Conservation (phyloP, 306 rosid species). For the Spatholobus suberectus region DNA sequence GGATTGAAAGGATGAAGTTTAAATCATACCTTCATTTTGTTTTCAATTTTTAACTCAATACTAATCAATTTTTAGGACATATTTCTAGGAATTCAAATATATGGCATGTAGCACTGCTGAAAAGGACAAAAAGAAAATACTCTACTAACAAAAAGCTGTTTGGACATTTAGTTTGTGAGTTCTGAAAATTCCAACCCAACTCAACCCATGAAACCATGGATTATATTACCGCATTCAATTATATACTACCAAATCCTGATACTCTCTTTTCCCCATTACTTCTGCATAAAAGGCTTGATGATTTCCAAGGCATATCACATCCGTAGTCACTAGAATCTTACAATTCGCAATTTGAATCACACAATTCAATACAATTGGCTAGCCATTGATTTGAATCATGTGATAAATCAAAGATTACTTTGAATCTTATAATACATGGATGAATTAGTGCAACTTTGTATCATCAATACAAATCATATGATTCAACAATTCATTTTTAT, state of each 20-base stretch:
- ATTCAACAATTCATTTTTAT: background rate
- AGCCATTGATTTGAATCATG: background rate
- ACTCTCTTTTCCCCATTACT: background rate
- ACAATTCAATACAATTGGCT: background rate
- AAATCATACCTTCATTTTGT: constrained; percentile 9
- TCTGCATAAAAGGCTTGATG: background rate
- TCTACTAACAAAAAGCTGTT: background rate
- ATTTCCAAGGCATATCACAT: background rate
- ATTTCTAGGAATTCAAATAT: constrained; percentile 8
- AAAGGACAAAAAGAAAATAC: constrained; percentile 23
- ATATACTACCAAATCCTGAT: background rate
- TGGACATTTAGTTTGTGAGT: background rate
- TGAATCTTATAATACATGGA: background rate
- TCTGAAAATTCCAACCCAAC: background rate
- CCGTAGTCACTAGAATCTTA: background rate
- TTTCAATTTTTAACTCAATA: background rate
- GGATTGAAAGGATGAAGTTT: constrained; percentile 29
- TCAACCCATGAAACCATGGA: background rate
- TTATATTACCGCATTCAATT: background rate
- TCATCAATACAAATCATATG: background rate
- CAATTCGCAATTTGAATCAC: background rate
- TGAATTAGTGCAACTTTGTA: background rate
- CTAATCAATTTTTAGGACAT: background rate
- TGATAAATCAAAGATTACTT: background rate
- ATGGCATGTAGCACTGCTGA: background rate